Evolutionary conservation across 2,329 filamentous ascomycete species (phyloP).

Genomic region (Didymella keratinophila): DNA sequence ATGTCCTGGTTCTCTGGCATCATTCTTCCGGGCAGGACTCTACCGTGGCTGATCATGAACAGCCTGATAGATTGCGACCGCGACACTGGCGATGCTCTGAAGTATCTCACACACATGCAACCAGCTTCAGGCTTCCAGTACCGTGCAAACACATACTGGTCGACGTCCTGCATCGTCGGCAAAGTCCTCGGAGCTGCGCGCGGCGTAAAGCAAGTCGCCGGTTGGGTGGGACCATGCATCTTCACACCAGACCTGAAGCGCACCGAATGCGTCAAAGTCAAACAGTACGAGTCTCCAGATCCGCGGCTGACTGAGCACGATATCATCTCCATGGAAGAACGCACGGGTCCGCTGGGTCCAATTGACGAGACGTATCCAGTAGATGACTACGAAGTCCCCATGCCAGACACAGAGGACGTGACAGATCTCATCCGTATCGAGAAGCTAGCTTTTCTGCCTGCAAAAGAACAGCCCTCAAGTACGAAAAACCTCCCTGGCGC

Average conservation of each 20-base stretch:
- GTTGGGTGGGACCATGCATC: conserved; percentile 77
- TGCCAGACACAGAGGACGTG: conserved; percentile 64
- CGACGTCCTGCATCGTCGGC: conserved; percentile 73
- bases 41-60: conserved; percentile 81
- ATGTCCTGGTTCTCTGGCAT: conserved; percentile 81
- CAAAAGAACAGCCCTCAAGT: conserved; percentile 47
- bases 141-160: conserved; percentile 80
- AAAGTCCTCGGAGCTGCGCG: conserved; percentile 73
- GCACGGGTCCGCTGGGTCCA: conserved; percentile 74
- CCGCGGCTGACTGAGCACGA: conserved; percentile 64
- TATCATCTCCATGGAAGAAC: conserved; percentile 69
- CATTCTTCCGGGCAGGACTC: conserved; percentile 72
- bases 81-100: conserved; percentile 70
- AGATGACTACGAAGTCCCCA: conserved; percentile 70
- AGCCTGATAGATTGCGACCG: conserved; percentile 77
- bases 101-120: conserved; percentile 72
- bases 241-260: conserved; percentile 71
- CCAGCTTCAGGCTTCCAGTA: conserved; percentile 79
- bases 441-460: conserved; percentile 66
- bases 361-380: conserved; percentile 68
- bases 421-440: conserved; percentile 75
- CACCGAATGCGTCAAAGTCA: conserved; percentile 74
- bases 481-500: conserved; percentile 37
- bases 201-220: conserved; percentile 73
- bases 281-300: conserved; percentile 66